Evolutionary conservation across 257 asterid genomes (phyloP).

Genomic region (Schizonepeta tenuifolia): DNA sequence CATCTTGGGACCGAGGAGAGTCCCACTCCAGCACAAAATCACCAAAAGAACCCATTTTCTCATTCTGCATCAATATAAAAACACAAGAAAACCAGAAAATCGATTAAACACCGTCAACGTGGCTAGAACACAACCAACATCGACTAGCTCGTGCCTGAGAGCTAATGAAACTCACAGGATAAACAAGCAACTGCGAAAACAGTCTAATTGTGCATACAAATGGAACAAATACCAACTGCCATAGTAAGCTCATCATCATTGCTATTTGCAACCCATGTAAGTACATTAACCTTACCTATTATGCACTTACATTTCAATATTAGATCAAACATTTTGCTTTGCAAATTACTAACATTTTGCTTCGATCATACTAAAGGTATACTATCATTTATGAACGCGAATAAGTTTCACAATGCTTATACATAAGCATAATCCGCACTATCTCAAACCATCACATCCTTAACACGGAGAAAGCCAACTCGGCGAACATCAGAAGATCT

Average conservation of each 20-base stretch:
- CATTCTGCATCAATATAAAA: constrained; percentile 45
- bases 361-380: neutral
- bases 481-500: neutral
- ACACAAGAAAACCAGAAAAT: neutral
- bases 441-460: neutral
- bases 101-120: neutral
- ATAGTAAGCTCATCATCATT: neutral
- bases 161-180: neutral
- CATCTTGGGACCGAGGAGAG: constrained; percentile 65
- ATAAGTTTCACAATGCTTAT: neutral
- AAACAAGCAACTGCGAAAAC: neutral
- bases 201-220: neutral
- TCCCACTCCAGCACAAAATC: constrained; percentile 84
- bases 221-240: neutral
- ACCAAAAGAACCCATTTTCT: constrained; percentile 56
- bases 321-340: neutral
- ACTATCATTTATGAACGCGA: neutral
- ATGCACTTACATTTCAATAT: neutral
- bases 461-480: neutral
- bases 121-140: neutral
- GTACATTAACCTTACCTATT: neutral
- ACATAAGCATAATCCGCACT: neutral
- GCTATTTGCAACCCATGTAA: neutral
- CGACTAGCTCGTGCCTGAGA: neutral
- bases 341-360: neutral